Base-by-base conservation (phyloP, 371 early-diverging fungal species). In the Enteropsectra breve region DNA sequence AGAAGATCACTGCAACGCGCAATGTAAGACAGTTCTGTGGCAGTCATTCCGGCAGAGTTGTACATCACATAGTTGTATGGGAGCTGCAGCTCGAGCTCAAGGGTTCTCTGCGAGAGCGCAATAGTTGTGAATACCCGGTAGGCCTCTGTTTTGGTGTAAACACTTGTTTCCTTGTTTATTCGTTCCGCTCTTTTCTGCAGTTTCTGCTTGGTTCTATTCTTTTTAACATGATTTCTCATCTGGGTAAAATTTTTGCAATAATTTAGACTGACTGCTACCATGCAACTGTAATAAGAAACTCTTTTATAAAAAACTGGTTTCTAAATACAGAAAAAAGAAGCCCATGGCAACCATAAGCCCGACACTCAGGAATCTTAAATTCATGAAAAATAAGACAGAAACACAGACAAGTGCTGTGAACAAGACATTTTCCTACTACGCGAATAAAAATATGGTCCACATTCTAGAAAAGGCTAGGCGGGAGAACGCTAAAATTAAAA, bases 351-450 rank as follows among this genome's bases (percentile, higher is more conserved):
- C 4, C 4, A 37, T 59, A 8, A 59, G 59, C 43, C 6, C 11
- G 33, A 59, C 55, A 5, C 2, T 59, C 18, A 52, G 55, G 29
- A 59, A 59, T 59, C 4, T 59, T 3, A 59, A 59, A 45, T 59
- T 59, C 29, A 59, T 59, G 59, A 59, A 59, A 33, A 37, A 54
- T 18, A 28, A 36, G 4, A 37, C 8, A 21, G 13, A 5, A 15
- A 4, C 11, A 26, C 29, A 36, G 5, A 30, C 24, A 3, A 36
- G 23, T n/a, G 59, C 21, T 24, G 38, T 36, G 40, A 46, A 59
- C 8, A 59, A 45, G 45, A 59, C 59, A 40, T 40, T 59, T 59
- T 54, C 59, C 2, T 59, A 29, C 5, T 59, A 59, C 45, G 59
- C 59, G 45, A 5, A 30, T 52, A 8, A 59, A 4, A 23, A 52